These are phyloP conservation scores for Saccharomycopsis capsularis DNA, from an alignment of 805 yeast genomes.

Conservation along the genomic window DNA sequence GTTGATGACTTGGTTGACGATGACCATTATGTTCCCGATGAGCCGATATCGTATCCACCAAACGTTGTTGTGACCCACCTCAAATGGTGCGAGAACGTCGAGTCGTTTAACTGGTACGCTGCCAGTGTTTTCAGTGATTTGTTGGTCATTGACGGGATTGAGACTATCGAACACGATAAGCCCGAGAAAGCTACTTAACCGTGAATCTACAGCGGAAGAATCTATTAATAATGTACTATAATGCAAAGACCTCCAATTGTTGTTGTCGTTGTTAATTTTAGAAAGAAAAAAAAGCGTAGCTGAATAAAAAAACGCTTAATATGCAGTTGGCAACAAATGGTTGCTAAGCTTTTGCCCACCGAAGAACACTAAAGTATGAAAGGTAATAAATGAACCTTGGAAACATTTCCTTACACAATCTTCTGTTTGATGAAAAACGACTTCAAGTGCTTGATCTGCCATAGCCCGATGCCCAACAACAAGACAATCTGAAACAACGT, in stretches of 20 bases:
- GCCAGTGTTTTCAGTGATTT: slow-evolving; percentile 48
- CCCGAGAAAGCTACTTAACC: too few species aligned
- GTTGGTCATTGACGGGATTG: slow-evolving; percentile 40
- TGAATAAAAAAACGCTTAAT: neutral
- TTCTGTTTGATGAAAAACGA: slow-evolving; percentile 83
- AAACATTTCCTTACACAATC: slow-evolving; percentile 42
- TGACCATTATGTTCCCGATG: slow-evolving; percentile 12
- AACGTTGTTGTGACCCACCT: slow-evolving; percentile 42
- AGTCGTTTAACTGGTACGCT: slow-evolving; percentile 43
- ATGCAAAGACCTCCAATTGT: too few species aligned
- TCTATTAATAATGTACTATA: too few species aligned
- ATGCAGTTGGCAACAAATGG: too few species aligned
- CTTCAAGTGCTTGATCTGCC: slow-evolving; percentile 74
- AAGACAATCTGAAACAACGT: slow-evolving; percentile 64
- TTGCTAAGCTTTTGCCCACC: too few species aligned
- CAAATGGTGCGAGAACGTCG: slow-evolving; percentile 50
- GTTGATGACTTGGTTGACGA: slow-evolving; percentile 8
- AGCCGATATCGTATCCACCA: slow-evolving; percentile 38
- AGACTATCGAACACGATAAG: too few species aligned
- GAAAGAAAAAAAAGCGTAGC: neutral
- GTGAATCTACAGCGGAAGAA: too few species aligned
- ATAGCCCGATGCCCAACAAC: slow-evolving; percentile 58
- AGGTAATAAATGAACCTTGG: too few species aligned
- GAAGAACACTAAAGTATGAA: too few species aligned
- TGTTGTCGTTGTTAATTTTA: too few species aligned